Percentiles rank a stretch among this genome's conserved stretches.
phyloP scores from a whole-genome alignment of 1,284 basidiomycete species.

The Bjerkandera adusta region DNA sequence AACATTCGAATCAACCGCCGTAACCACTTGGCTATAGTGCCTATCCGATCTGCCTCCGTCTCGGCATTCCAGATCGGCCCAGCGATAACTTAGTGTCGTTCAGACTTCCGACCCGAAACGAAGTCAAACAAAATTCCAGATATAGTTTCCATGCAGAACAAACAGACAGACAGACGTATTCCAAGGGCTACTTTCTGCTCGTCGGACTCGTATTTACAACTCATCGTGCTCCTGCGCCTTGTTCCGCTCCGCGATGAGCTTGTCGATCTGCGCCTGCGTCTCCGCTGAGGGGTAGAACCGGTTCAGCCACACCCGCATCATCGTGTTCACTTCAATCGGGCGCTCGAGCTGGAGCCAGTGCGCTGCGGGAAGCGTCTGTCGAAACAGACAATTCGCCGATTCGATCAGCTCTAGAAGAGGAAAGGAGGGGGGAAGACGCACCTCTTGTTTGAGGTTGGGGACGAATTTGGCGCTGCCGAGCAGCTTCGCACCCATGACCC shows the following conservation, averaged over 20 bases:
- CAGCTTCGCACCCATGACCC: conserved; percentile 41
- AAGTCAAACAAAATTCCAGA: too few species aligned
- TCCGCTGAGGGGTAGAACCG: conserved; percentile 8
- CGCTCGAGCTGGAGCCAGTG: conserved; percentile 66
- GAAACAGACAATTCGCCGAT: conserved; percentile 20
- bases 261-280: conserved; percentile 1
- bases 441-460: conserved; percentile 50
- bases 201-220: too few species aligned
- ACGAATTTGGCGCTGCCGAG: conserved; percentile 45
- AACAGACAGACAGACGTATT: too few species aligned
- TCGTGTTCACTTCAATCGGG: conserved; percentile 45
- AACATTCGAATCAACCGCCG: conserved; percentile 17
- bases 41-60: too few species aligned
- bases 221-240: neutral
- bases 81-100: too few species aligned
- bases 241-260: neutral
- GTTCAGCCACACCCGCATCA: conserved; percentile 40
- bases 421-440: conserved; percentile 26
- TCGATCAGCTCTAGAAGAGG: neutral
- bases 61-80: too few species aligned
- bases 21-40: conserved; percentile 19
- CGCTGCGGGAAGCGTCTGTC: conserved; percentile 44
- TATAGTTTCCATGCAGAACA: too few species aligned
- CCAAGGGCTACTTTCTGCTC: too few species aligned
- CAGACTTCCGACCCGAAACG: too few species aligned